Evolutionary conservation across 495 filamentous ascomycete species (phyloP).

Genomic region (Pseudevernia furfuracea): DNA sequence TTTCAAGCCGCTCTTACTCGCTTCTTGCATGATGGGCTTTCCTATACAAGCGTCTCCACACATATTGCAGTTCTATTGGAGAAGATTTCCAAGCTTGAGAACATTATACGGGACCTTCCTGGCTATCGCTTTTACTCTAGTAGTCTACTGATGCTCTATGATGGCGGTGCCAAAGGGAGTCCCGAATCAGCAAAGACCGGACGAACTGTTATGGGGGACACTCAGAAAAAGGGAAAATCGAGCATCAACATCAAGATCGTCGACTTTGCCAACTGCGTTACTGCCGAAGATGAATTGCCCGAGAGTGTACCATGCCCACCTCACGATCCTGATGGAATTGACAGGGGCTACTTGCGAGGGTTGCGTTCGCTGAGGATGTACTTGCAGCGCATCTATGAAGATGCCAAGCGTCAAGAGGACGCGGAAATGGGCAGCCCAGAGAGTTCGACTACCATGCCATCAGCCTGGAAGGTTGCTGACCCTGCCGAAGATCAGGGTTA

Average conservation of each 20-base stretch:
- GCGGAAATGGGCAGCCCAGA: slow-evolving; percentile 37
- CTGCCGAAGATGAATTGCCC: slow-evolving; percentile 63
- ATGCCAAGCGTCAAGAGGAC: slow-evolving; percentile 43
- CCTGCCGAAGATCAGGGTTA: slow-evolving; percentile 22
- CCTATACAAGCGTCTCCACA: slow-evolving; percentile 62
- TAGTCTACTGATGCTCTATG: slow-evolving; percentile 89
- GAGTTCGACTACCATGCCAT: slow-evolving; percentile 27
- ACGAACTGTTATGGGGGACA: slow-evolving; percentile 22
- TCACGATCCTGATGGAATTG: slow-evolving; percentile 67
- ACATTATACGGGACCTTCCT: slow-evolving; percentile 67
- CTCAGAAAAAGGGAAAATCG: slow-evolving; percentile 30
- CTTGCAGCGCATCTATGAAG: slow-evolving; percentile 79
- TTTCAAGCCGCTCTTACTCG: slow-evolving; percentile 83
- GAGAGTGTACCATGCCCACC: slow-evolving; percentile 70
- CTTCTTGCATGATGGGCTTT: slow-evolving; percentile 87
- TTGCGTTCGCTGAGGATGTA: slow-evolving; percentile 73
- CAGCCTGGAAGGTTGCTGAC: slow-evolving; percentile 22
- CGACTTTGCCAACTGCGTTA: slow-evolving; percentile 96
- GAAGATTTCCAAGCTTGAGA: slow-evolving; percentile 72
- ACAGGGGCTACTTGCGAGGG: slow-evolving; percentile 83
- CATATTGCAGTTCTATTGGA: slow-evolving; percentile 83
- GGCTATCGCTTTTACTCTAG: slow-evolving; percentile 95
- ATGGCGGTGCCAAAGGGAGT: slow-evolving; percentile 51
- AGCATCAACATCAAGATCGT: slow-evolving; percentile 92
- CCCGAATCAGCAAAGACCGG: slow-evolving; percentile 6